Base-by-base conservation (phyloP, 2,329 filamentous ascomycete species). In the Piedraia hortae region DNA sequence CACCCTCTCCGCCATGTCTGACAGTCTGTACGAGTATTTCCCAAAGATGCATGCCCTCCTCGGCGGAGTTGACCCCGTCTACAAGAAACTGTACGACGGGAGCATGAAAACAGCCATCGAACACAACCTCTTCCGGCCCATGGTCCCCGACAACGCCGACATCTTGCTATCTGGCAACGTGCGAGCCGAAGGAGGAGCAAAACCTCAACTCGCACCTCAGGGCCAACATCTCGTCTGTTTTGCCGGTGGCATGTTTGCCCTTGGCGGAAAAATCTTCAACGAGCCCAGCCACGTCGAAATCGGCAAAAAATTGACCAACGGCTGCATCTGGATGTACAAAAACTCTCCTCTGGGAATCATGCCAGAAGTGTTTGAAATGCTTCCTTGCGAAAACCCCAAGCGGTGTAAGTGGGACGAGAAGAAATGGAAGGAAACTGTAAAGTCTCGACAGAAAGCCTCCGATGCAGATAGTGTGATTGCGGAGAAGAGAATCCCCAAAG, bases 241-340 rank as follows among this genome's bases (percentile, higher is more conserved):
- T 34, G 48, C 55, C 1, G 62, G 62, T 6, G 62, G 60, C 23
- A 66, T 66, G 60, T 57, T 63, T 27, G 61, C 54, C 1, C 39
- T 67, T 0, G 62, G 60, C 13, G 54, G 59, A 19, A 59, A 54
- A 32, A 34, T 65, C 1, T 64, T 65, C 36, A 42, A 49, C 8
- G 46, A 56, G n/a, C 41, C 53, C 3, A 42, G 44, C 9, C 59
- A 67, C 31, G 43, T 66, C 28, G 44, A 51, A 1, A 51, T 64
- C 22, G 62, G 57, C 6, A 45, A 49, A 19, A 57, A 61, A 33
- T 44, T 67, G 20, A 57, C 59, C 0, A 53, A 66, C 25, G 56
- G 56, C 3, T 67, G 62, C 34, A 53, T 65, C n/a, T 67, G 60
- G 59, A 54, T 59, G 1, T 66, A 67, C 37, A 50, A 55, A 29